Evolutionary conservation across 192 early-diverging fungal genomes (phyloP).

Genomic region (Coemansia sp.): DNA sequence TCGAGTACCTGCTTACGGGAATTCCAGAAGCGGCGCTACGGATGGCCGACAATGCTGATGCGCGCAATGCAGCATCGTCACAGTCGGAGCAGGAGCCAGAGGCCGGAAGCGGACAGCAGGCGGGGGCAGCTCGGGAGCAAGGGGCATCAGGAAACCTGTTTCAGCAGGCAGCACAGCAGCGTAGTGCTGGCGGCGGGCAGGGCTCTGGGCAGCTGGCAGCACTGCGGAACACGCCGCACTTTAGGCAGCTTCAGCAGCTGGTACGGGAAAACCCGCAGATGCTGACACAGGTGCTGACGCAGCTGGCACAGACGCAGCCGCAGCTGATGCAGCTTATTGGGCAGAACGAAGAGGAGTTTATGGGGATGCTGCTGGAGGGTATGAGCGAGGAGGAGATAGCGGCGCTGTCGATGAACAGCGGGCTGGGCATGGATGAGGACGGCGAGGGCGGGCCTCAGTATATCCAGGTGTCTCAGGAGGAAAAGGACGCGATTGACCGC

Average conservation of each 20-base stretch:
- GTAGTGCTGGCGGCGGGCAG: slow-evolving; percentile 20
- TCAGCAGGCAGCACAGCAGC: slow-evolving; percentile 56
- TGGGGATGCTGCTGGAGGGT: slow-evolving; percentile 64
- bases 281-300: slow-evolving; percentile 79
- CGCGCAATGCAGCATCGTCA: slow-evolving; percentile 11
- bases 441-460: slow-evolving; percentile 65
- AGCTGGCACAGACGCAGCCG: slow-evolving; percentile 82
- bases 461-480: slow-evolving; percentile 83
- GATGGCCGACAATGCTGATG: slow-evolving; percentile 41
- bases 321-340: slow-evolving; percentile 76
- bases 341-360: slow-evolving; percentile 74
- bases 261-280: slow-evolving; percentile 83
- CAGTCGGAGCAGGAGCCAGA: slow-evolving; percentile 45
- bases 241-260: slow-evolving; percentile 86
- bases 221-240: slow-evolving; percentile 79
- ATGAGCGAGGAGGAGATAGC: slow-evolving; percentile 38
- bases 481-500: slow-evolving; percentile 82
- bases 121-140: slow-evolving; percentile 5
- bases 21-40: slow-evolving; percentile 52
- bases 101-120: background rate
- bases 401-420: slow-evolving; percentile 7
- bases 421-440: slow-evolving; percentile 44
- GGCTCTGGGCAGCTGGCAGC: slow-evolving; percentile 26
- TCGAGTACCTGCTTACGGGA: slow-evolving; percentile 86
- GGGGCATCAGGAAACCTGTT: slow-evolving; percentile 55